A percentile compares a stretch with the other conserved stretches of the same genome.
These are phyloP conservation scores for Earliella scabrosa DNA, from an alignment of 1,284 basidiomycete genomes.

Conservation along the genomic window DNA sequence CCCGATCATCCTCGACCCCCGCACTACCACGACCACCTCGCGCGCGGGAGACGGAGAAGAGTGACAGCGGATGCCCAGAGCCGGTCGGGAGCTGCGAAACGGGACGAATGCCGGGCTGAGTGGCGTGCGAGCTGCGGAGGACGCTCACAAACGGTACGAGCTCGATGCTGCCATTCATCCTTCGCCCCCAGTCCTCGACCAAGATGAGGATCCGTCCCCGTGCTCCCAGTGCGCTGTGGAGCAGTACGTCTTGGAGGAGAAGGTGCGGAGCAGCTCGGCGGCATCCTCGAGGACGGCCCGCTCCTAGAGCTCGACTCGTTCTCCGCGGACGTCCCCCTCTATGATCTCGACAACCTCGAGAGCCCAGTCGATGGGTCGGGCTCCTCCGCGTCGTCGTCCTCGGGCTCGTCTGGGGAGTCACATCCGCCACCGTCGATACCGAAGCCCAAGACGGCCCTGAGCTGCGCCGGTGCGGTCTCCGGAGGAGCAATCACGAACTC, in stretches of 20 bases:
- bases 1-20: conserved; percentile 31
- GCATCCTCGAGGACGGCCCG: conserved; percentile 25
- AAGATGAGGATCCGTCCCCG: conserved; percentile 6
- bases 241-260: conserved; percentile 28
- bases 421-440: conserved; percentile 35
- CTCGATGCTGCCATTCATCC: conserved; percentile 30
- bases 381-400: conserved; percentile 27
- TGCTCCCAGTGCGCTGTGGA: conserved; percentile 4
- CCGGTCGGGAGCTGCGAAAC: conserved; percentile 10
- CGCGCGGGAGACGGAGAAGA: conserved; percentile 22
- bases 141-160: conserved; percentile 33
- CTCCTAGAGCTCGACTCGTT: conserved; percentile 22
- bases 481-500: conserved; percentile 14
- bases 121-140: conserved; percentile 33
- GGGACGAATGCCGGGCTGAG: conserved; percentile 27
- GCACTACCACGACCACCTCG: conserved; percentile 31
- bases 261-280: conserved; percentile 30
- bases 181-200: conserved; percentile 2
- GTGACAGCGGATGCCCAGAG: not conserved
- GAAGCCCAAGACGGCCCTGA: conserved; percentile 28
- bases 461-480: conserved; percentile 31
- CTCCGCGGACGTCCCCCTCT: conserved; percentile 21
- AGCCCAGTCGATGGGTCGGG: conserved; percentile 10
- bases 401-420: conserved; percentile 33
- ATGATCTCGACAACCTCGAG: conserved; percentile 28